phyloP scores from a whole-genome alignment of 31 red algal species.

The Asparagopsis taxiformis region DNA sequence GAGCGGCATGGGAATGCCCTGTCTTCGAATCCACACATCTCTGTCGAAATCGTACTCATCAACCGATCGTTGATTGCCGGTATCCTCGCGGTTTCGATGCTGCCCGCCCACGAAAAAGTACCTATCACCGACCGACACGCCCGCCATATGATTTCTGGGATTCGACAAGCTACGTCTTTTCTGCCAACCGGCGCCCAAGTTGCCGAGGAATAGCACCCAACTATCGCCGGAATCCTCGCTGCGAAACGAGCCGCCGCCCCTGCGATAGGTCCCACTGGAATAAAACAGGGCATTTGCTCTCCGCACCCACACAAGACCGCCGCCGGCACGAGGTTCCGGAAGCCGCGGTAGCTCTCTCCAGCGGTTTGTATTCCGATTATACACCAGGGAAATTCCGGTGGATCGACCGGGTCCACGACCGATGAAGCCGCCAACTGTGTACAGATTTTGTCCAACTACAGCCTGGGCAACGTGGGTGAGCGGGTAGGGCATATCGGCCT shows the following conservation, averaged over 20 bases:
- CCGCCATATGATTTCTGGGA: conserved; percentile 42
- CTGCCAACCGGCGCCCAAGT: neutral
- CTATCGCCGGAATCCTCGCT: conserved; percentile 10
- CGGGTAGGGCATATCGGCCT: conserved; percentile 22
- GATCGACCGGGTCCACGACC: conserved; percentile 13
- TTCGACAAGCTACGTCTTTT: conserved; percentile 16
- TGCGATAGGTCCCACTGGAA: conserved; percentile 15
- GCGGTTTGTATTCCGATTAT: neutral
- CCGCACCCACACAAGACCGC: conserved; percentile 18
- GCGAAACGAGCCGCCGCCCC: neutral
- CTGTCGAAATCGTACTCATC: conserved; percentile 12
- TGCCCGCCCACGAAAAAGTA: conserved; percentile 41
- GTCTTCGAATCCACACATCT: conserved; percentile 9
- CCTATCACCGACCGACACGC: conserved; percentile 1
- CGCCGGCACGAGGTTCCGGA: conserved; percentile 13
- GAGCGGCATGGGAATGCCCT: conserved; percentile 5
- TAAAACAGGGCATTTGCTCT: conserved; percentile 14
- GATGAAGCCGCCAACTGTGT: conserved; percentile 26
- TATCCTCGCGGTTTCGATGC: conserved; percentile 19
- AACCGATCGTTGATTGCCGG: conserved; percentile 19
- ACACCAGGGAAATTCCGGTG: neutral
- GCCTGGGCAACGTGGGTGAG: conserved; percentile 34
- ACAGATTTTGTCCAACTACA: neutral
- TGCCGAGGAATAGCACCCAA: conserved; percentile 6
- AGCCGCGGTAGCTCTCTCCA: conserved; percentile 10